Conservation (phyloP, 768 basidiomycete genomes). For the Leccinellum albellum region DNA sequence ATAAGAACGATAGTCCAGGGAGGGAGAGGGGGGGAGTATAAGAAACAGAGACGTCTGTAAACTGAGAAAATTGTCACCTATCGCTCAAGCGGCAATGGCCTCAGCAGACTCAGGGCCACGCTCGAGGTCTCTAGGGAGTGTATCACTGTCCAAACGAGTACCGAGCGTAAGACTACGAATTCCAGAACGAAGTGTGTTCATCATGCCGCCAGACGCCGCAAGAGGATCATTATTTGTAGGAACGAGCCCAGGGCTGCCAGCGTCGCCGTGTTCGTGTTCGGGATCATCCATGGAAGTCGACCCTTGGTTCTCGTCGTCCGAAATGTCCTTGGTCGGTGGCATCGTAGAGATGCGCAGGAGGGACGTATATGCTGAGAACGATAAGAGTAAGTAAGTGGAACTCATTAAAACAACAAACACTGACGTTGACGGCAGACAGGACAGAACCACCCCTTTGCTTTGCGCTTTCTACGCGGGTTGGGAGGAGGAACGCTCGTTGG, state of each 20-base stretch:
- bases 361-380: slow-evolving; percentile 73
- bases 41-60: not conserved
- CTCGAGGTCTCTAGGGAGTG: slow-evolving; percentile 30
- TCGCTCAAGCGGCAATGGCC: slow-evolving; percentile 8
- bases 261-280: slow-evolving; percentile 20
- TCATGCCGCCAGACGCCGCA: slow-evolving; percentile 14
- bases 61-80: not conserved
- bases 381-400: not conserved
- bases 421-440: slow-evolving; percentile 93
- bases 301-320: slow-evolving; percentile 27
- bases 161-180: slow-evolving; percentile 24
- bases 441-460: slow-evolving; percentile 97
- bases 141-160: slow-evolving; percentile 19
- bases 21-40: not conserved
- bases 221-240: slow-evolving; percentile 11
- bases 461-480: slow-evolving; percentile 72
- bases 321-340: slow-evolving; percentile 46
- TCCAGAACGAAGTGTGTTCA: slow-evolving; percentile 24
- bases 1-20: not conserved
- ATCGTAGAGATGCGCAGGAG: slow-evolving; percentile 76
- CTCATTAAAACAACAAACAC: slow-evolving; percentile 27
- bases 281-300: slow-evolving; percentile 27
- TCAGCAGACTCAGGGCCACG: slow-evolving; percentile 18
- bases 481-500: slow-evolving; percentile 27
- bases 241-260: not conserved